Evolutionary conservation across 1,284 basidiomycete species (phyloP), one percentile per base, ranked within the genome.

Genomic region (Inonotus hispidus): DNA sequence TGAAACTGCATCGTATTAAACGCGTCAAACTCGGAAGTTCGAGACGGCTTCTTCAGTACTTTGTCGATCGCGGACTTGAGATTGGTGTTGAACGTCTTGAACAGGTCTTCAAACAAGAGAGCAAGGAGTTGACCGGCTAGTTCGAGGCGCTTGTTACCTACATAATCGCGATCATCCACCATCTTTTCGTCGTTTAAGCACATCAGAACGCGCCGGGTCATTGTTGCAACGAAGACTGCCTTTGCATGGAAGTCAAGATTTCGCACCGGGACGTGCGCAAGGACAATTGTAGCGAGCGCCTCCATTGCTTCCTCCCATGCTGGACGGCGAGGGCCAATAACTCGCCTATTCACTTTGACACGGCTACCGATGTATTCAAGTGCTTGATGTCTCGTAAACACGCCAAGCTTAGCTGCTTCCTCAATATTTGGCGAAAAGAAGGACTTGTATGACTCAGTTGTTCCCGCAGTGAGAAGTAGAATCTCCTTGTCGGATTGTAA

Each of bases 401-500:
- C 83, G n/a, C 90, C 88, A 11, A 94, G 79, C 68, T 89, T 91
- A 1, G 93, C 91, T 1, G 95, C 91, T 67, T 99, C 95, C 74
- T 99, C 97, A 13, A 99, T 78, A 70, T 93, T 98, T 47, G 93
- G 85, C 2, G 95, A 88, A 71, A 99, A 99, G 0, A 90, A 82
- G 45, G 83, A 84, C 71, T 91, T 94, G 78, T 95, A 97, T 4
- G 87, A 82, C 68, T 98, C 95, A 56, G 93, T 90, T 66, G 88
- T 91, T 2, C 98, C 98, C 53, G 95, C 95, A 11, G 93, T 95
- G 55, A 98, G 83, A 52, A 98, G 84, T 16, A 99, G 84, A 49
- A 99, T 98, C 74, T 99, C 97, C 72, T 97, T 97, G 78, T 99
- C 97, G 0, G 97, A 95, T 67, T 96, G 93, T 66, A 98, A 88